Evolutionary conservation across 805 yeast species (phyloP).

Genomic region (Pichia ethanolica): DNA sequence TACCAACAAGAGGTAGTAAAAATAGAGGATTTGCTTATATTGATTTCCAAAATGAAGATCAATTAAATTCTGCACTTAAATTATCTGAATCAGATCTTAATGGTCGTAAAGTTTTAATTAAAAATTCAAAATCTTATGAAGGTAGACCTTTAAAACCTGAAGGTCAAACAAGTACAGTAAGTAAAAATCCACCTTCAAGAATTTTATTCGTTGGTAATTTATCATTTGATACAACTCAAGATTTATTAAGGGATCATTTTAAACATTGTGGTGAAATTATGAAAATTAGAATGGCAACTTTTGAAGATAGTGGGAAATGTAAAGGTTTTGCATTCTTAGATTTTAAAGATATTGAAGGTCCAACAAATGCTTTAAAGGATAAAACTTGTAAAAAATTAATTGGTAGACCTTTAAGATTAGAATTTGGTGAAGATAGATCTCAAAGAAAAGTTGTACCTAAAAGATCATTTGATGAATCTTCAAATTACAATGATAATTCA

Average conservation of each 20-base stretch:
- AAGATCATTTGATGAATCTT: conserved; percentile 2
- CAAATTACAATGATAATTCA: not conserved
- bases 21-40: conserved; percentile 87
- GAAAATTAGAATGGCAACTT: conserved; percentile 92
- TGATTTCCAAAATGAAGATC: conserved; percentile 59
- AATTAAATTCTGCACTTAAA: conserved; percentile 53
- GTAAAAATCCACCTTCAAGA: conserved; percentile 82
- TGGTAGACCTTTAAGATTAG: conserved; percentile 74
- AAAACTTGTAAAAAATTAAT: conserved; percentile 57
- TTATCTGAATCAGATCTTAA: conserved; percentile 68
- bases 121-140: conserved; percentile 70
- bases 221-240: conserved; percentile 86
- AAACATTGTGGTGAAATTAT: conserved; percentile 85
- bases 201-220: conserved; percentile 89
- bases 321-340: conserved; percentile 94
- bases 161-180: conserved; percentile 20
- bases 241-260: conserved; percentile 69
- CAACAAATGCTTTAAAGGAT: conserved; percentile 75
- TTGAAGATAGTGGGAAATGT: conserved; percentile 92
- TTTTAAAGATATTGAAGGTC: conserved; percentile 71
- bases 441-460: conserved; percentile 24
- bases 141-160: conserved; percentile 64
- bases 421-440: conserved; percentile 92
- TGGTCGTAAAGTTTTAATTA: conserved; percentile 82
- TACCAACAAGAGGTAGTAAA: conserved; percentile 68